Conservation (phyloP, 768 basidiomycete genomes). For the Rubroboletus pulcherrimus region DNA sequence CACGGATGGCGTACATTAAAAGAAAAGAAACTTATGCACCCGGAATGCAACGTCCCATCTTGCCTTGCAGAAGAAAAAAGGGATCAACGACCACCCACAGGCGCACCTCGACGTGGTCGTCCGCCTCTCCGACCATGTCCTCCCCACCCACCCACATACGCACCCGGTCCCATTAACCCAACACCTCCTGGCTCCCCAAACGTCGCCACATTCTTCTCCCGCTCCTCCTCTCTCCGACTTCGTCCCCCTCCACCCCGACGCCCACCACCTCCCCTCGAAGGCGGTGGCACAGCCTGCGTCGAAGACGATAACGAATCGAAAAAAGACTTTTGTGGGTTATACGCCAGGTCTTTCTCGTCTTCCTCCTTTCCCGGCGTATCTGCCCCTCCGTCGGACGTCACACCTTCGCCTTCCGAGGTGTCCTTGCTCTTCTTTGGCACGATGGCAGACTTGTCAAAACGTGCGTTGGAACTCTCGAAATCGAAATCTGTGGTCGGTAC, state of each 20-base stretch:
- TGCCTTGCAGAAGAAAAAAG: not conserved
- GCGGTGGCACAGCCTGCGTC: conserved; percentile 33
- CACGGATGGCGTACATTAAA: conserved; percentile 12
- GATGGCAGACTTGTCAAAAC: conserved; percentile 72
- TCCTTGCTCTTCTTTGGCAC: conserved; percentile 34
- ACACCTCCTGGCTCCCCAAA: conserved; percentile 85
- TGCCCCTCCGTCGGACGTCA: conserved; percentile 28
- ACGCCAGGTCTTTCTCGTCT: conserved; percentile 47
- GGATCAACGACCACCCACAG: conserved; percentile 23
- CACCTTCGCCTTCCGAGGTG: conserved; percentile 29
- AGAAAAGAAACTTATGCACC: not conserved
- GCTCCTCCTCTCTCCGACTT: conserved; percentile 76
- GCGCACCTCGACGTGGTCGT: conserved; percentile 34
- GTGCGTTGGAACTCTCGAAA: conserved; percentile 72
- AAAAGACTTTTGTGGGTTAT: conserved; percentile 77
- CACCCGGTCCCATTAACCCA: conserved; percentile 73
- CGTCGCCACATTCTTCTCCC: conserved; percentile 80
- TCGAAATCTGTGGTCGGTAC: conserved; percentile 81
- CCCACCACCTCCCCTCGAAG: conserved; percentile 37
- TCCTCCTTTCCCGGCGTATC: conserved; percentile 31
- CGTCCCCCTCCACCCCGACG: conserved; percentile 50
- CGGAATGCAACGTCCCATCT: not conserved
- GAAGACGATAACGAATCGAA: conserved; percentile 68
- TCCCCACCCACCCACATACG: conserved; percentile 77
- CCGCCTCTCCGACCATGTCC: conserved; percentile 56